Evolutionary conservation across 495 filamentous ascomycete genomes (phyloP).

Genomic region (Trichoderma erinaceum): DNA sequence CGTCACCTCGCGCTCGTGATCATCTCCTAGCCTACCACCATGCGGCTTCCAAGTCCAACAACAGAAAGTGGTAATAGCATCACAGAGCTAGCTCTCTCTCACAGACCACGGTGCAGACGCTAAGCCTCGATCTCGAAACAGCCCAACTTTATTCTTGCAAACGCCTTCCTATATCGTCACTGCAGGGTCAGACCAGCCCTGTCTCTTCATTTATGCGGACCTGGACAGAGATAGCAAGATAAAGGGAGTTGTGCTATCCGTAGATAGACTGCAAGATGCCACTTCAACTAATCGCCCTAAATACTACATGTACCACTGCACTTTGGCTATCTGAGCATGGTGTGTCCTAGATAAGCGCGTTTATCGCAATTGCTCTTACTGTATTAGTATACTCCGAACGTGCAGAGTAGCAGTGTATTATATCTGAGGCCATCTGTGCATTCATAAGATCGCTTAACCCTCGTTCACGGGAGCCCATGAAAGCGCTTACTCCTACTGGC

Average conservation of each 20-base stretch:
- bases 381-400: background rate
- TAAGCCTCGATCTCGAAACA: constrained; percentile 10
- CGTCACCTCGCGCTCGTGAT: background rate
- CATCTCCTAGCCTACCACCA: background rate
- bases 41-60: background rate
- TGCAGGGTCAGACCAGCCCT: background rate
- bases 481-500: background rate
- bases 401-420: background rate
- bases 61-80: background rate
- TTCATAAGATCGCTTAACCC: constrained; percentile 8
- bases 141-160: background rate
- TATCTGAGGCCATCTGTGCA: background rate
- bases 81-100: background rate
- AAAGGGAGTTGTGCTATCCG: background rate
- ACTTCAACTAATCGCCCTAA: background rate
- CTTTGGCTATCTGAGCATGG: background rate
- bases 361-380: background rate
- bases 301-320: background rate
- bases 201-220: background rate
- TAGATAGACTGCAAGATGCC: background rate
- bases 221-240: background rate
- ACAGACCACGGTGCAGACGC: background rate
- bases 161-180: constrained; percentile 4
- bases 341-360: background rate
- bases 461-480: background rate